Percentiles rank a stretch among this genome's conserved stretches.
Conservation (phyloP, 1,284 basidiomycete genomes). For the Puccinia coronata region DNA sequence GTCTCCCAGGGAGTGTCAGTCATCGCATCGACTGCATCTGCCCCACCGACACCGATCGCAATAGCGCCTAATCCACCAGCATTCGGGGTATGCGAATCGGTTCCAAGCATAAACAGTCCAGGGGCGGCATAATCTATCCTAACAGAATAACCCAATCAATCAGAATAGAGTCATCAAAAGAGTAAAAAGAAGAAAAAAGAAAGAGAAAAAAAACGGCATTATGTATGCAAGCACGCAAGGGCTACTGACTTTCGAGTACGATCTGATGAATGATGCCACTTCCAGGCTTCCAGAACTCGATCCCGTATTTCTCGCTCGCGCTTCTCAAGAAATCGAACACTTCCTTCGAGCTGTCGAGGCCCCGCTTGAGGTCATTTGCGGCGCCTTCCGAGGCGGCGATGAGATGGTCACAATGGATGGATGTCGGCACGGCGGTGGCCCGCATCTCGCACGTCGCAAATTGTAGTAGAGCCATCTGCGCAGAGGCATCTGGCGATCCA, state of each 20-base stretch:
- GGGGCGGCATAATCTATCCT: constrained; percentile 59
- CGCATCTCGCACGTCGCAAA: constrained; percentile 96
- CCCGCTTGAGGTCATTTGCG: constrained; percentile 74
- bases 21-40: constrained; percentile 99
- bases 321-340: constrained; percentile 98
- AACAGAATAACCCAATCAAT: neutral
- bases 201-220: no score
- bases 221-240: no score
- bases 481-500: constrained; percentile 73
- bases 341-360: constrained; percentile 65
- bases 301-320: constrained; percentile 87
- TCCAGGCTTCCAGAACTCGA: constrained; percentile 72
- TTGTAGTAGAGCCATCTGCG: constrained; percentile 90
- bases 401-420: constrained; percentile 93
- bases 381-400: constrained; percentile 72
- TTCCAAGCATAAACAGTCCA: constrained; percentile 94
- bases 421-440: constrained; percentile 80
- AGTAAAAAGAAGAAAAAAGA: neutral
- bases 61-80: constrained; percentile 99
- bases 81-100: constrained; percentile 98
- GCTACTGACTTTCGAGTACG: constrained; percentile 74
- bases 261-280: constrained; percentile 89
- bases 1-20: constrained; percentile 97
- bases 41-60: constrained; percentile 98
- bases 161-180: neutral